Conservation (phyloP, 768 basidiomycete genomes). For the Glaciozyma antarctica region DNA sequence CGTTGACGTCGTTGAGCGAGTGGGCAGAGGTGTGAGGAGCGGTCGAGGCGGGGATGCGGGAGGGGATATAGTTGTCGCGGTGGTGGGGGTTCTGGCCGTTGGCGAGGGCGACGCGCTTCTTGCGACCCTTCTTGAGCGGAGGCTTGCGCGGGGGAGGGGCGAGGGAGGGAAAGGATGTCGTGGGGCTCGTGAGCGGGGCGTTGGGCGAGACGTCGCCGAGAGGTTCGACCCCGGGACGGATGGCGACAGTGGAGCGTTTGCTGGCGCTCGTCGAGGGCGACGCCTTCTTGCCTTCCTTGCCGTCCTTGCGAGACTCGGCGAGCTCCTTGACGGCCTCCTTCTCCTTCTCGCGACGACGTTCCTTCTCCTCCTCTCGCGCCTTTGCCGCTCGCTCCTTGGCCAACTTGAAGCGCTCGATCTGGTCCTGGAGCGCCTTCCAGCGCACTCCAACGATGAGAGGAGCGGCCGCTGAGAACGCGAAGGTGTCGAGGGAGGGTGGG, state of each 20-base stretch:
- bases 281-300: not conserved
- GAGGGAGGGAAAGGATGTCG: not conserved
- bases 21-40: not conserved
- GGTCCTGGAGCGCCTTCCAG: constrained; percentile 21
- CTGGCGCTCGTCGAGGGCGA: constrained; percentile 1
- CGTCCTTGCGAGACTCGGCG: constrained; percentile 15
- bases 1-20: constrained; percentile 57
- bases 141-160: constrained; percentile 8
- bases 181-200: not conserved
- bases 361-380: constrained; percentile 22
- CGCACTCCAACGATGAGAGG: constrained; percentile 5
- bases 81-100: constrained; percentile 95
- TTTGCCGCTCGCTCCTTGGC: constrained; percentile 28
- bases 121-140: constrained; percentile 59
- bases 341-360: constrained; percentile 22
- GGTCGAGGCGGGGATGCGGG: constrained; percentile 54
- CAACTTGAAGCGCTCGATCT: constrained; percentile 25
- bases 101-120: constrained; percentile 81
- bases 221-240: not conserved
- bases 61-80: constrained; percentile 84
- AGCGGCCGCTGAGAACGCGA: constrained; percentile 6
- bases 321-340: constrained; percentile 24
- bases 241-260: not conserved
- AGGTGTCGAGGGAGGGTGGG: constrained; percentile 13
- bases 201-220: not conserved